Base-by-base conservation (phyloP, 805 yeast species). In the Wickerhamomyces alni region DNA sequence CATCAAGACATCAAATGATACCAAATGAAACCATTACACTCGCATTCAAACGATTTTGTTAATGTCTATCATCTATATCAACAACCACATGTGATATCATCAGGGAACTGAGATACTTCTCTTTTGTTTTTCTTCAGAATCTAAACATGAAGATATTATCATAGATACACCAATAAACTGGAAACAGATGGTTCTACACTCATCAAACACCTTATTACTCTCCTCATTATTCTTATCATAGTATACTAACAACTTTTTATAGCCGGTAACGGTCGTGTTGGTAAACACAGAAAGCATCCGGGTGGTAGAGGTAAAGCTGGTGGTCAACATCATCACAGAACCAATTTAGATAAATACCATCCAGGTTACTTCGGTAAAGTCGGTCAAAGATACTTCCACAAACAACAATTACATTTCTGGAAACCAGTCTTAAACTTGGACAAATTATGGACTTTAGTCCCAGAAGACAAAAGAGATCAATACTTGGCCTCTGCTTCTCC, bases 301-400 rank as follows among this genome's bases (percentile, higher is more conserved):
- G 99, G 99, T 93, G 99, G 99, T 79, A 89, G 98, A 78, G 99
- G 99, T 93, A 91, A 77, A 89, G 99, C 99, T 71, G 99, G 99
- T 91, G 99, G 99, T 87, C 91, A 80, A 77, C 98, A 91, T 76
- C 99, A 93, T 77, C 99, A 93, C 96, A 87, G 99, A 82, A 89
- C 93, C 73, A 93, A 93, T 82, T 75, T 93, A 79, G 99, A 93
- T 75, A 93, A 91, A 77, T 93, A 86, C 96, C 99, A 93, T 75
- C 99, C 99, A 67, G 99, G 99, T 88, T 93, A 93, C 91, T 93
- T 93, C 78, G 99, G 99, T 86, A 94, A 93, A 80, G 98, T 93
- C 70, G 99, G 99, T 89, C 91, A 91, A 97, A 87, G 99, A 85
- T 83, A 85, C 83, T 91, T 82, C 96, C 96, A 87, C 87, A 81